Evolutionary conservation across 768 basidiomycete species (phyloP), one percentile per base, ranked within the genome.

Genomic region (Sutorius australiensis): DNA sequence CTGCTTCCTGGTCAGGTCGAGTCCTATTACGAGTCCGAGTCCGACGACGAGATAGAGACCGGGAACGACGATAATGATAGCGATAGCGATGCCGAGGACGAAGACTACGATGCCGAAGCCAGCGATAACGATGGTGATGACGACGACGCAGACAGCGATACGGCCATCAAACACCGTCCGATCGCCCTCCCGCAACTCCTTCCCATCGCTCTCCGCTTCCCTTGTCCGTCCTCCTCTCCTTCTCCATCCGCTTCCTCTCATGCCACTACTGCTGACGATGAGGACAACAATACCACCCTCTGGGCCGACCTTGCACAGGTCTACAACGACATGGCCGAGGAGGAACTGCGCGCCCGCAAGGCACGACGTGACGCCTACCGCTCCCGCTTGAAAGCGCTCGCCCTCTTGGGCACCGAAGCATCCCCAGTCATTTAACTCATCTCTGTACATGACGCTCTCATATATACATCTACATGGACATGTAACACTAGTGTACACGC

Each of bases 261-360:
- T n/a, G 33, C 24, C 14, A 10, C 3, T 21, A 1, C 14, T 30
- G 27, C 32, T 27, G 19, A 21, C 8, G 31, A 19, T 6, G 34
- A 31, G 10, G 33, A 42, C 1, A 24, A 24, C 24, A 1, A 10
- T 2, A 3, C 43, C 28, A 3, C 10, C 14, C 21, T 14, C 4
- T 42, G 39, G 55, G 28, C 21, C 34, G 46, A 36, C 40, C 27
- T 55, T 38, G 54, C 54, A 24, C 28, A 37, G 7, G 19, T 6
- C 28, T 39, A 39, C 40, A 17, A 57, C 27, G 27, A 48, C 30
- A 2, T 36, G 1, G 34, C 36, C 24, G 50, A 53, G 13, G 38
- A 58, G 1, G 61, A 63, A 36, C 48, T 19, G 16, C 47, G 39
- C 0, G 51, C 37, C 3, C 53, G 47, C 50, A 63, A 44, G 30